Evolutionary conservation across 1,139 yeast genomes (phyloP).

Genomic region (Trichomonascaceae sp.): DNA sequence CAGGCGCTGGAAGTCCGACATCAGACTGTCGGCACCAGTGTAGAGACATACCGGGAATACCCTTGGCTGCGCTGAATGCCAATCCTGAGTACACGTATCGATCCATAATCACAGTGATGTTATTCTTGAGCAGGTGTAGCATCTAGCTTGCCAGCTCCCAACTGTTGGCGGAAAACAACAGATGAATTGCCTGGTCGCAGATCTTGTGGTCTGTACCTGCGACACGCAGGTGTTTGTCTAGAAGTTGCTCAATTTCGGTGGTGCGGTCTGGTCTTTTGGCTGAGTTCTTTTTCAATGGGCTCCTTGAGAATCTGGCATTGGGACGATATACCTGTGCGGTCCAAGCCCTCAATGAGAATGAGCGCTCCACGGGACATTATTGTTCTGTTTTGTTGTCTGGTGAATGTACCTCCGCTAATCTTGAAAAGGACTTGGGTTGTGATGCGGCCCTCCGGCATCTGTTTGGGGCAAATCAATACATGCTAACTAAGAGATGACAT

Average conservation of each 20-base stretch:
- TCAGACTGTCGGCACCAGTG: constrained; percentile 80
- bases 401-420: too few relatives aligned
- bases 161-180: constrained; percentile 83
- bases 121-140: constrained; percentile 33
- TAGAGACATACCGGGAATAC: constrained; percentile 33
- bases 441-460: too few relatives aligned
- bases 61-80: constrained; percentile 83
- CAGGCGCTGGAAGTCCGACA: constrained; percentile 78
- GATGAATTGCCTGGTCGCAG: constrained; percentile 56
- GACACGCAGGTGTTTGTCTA: constrained; percentile 60
- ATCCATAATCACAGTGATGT: constrained; percentile 57
- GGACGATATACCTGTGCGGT: too few relatives aligned
- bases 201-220: constrained; percentile 29
- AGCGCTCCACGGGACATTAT: too few relatives aligned
- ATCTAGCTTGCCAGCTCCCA: constrained; percentile 69
- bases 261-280: constrained; percentile 59
- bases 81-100: constrained; percentile 88
- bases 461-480: too few relatives aligned
- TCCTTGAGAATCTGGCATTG: too few relatives aligned
- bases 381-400: too few relatives aligned
- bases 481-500: too few relatives aligned
- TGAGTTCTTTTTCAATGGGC: too few relatives aligned
- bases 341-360: too few relatives aligned
- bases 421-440: too few relatives aligned
- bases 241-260: constrained; percentile 67